Conservation (phyloP, 306 rosid species). For the Mimosa bimucronata region DNA sequence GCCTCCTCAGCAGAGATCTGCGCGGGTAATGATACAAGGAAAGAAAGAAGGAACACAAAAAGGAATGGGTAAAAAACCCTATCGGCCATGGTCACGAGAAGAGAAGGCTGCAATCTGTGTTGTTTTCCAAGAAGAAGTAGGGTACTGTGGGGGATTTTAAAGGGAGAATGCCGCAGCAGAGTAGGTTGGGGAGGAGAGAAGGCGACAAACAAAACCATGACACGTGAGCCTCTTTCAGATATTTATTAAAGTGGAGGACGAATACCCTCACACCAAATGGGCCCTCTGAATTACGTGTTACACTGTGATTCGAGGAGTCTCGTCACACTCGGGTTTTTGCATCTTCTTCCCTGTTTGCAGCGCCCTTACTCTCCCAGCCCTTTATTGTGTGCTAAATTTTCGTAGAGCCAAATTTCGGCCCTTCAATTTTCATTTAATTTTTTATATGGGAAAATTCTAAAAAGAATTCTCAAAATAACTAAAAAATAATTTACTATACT, state of each 20-base stretch:
- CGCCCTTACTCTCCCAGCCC: too few relatives aligned
- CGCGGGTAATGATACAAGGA: conserved; percentile 39
- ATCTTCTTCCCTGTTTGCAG: neutral
- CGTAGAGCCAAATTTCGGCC: too few relatives aligned
- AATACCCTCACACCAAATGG: conserved; percentile 31
- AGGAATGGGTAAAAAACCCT: conserved; percentile 46
- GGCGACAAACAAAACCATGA: conserved; percentile 35
- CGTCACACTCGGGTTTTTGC: conserved; percentile 42
- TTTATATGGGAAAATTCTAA: too few relatives aligned
- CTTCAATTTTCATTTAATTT: too few relatives aligned
- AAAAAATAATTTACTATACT: too few relatives aligned
- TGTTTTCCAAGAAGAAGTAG: neutral
- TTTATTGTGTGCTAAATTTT: neutral
- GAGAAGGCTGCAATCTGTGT: neutral
- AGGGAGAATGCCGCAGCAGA: neutral
- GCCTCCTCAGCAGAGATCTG: conserved; percentile 58
- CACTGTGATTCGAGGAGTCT: conserved; percentile 14
- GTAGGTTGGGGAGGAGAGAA: conserved; percentile 3
- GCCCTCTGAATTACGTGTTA: conserved; percentile 35
- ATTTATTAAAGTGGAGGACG: neutral
- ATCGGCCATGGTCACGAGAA: conserved; percentile 53
- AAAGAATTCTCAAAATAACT: too few relatives aligned
- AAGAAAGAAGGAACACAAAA: conserved; percentile 33
- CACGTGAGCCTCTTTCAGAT: conserved; percentile 48
- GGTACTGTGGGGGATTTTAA: conserved; percentile 14